These are phyloP conservation scores for Aureobasidium sp. DNA, from an alignment of 2,329 filamentous ascomycete genomes.

Conservation along the genomic window DNA sequence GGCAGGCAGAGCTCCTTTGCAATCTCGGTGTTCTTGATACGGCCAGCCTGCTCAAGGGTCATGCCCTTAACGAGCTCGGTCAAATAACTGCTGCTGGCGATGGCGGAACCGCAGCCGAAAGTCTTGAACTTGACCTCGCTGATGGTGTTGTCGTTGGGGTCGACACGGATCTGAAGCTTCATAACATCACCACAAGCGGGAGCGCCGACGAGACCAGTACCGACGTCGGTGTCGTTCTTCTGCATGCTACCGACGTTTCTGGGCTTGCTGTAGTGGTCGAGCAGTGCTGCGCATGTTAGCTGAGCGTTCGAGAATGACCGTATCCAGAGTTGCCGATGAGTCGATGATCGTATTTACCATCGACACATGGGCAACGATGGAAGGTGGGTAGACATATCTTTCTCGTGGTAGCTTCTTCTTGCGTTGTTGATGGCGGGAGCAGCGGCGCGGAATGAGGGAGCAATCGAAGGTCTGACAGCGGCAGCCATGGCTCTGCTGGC, in stretches of 20 bases:
- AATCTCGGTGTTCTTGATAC: conserved; percentile 95
- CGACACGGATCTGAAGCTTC: conserved; percentile 89
- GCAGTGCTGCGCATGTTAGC: conserved; percentile 43
- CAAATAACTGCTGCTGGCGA: conserved; percentile 88
- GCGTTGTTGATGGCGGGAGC: conserved; percentile 34
- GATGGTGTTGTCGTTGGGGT: conserved; percentile 80
- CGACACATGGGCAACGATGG: not conserved
- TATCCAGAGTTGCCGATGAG: not conserved
- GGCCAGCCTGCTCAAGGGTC: conserved; percentile 87
- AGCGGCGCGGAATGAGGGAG: conserved; percentile 38
- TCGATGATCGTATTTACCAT: conserved; percentile 5
- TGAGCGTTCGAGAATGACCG: conserved; percentile 17
- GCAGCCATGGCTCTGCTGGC: conserved; percentile 45
- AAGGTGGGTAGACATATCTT: conserved; percentile 44
- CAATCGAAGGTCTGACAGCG: conserved; percentile 43
- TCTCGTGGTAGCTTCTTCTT: conserved; percentile 56
- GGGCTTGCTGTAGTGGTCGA: conserved; percentile 77
- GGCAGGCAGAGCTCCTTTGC: conserved; percentile 90
- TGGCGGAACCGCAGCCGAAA: conserved; percentile 89
- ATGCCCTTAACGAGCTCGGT: conserved; percentile 93
- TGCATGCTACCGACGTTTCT: conserved; percentile 72
- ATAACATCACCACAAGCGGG: conserved; percentile 89
- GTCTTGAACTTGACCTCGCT: conserved; percentile 97
- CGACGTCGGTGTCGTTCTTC: conserved; percentile 75
- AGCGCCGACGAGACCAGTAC: conserved; percentile 85